A percentile compares a stretch with the other conserved stretches of the same genome.
Conservation (phyloP, 257 asterid species). For the Ajuga chamaepitys region DNA sequence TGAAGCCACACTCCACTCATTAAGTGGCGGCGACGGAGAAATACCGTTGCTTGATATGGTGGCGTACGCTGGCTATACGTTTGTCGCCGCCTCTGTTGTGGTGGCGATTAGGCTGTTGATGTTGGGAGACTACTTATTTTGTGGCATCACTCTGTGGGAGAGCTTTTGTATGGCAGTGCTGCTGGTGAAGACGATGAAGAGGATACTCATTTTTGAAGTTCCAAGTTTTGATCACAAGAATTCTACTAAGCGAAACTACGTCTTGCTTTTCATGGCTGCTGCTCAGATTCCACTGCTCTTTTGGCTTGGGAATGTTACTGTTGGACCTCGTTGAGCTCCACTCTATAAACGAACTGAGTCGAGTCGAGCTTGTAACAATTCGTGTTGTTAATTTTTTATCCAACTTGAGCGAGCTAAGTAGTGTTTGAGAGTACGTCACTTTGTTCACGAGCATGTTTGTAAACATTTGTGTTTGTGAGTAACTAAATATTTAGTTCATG, state of each 20-base stretch:
- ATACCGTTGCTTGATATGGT: conserved; percentile 29
- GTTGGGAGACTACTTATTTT: conserved; percentile 4
- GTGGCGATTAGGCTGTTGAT: conserved; percentile 18
- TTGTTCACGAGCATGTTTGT: too few species aligned
- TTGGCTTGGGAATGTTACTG: conserved; percentile 29
- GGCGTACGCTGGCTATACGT: conserved; percentile 26
- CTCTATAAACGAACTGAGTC: too few species aligned
- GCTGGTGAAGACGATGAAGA: conserved; percentile 34
- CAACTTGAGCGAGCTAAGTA: too few species aligned
- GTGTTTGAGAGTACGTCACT: too few species aligned
- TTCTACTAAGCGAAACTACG: conserved; percentile 16
- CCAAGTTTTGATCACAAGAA: conserved; percentile 17
- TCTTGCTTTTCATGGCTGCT: conserved; percentile 25
- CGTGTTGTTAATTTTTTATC: too few species aligned
- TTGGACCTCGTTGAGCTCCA: background rate
- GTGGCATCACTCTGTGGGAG: conserved; percentile 17
- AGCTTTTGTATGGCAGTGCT: conserved; percentile 31
- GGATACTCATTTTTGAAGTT: conserved; percentile 28
- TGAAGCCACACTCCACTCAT: conserved; percentile 15
- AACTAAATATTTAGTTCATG: too few species aligned
- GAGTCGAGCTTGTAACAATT: too few species aligned
- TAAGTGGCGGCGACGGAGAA: conserved; percentile 31
- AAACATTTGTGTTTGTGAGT: too few species aligned
- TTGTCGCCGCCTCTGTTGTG: conserved; percentile 11
- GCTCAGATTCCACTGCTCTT: conserved; percentile 26